Evolutionary conservation across 2,329 filamentous ascomycete genomes (phyloP).

Genomic region (Cercospora zeae-maydis): DNA sequence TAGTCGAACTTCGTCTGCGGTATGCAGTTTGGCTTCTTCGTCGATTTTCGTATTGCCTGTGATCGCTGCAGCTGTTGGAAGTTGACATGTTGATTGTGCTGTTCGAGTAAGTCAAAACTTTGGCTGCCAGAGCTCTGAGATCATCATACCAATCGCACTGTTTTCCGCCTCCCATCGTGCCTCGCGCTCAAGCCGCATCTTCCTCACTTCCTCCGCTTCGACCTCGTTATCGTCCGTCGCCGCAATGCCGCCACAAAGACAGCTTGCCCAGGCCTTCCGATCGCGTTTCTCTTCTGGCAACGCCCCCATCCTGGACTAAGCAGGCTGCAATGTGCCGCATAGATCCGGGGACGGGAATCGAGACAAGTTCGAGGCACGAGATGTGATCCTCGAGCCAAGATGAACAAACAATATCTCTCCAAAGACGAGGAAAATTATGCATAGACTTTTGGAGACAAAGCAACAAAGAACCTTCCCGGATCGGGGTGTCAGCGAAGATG

Average conservation of each 20-base stretch:
- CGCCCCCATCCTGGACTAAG: neutral
- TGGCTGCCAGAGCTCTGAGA: too few species aligned
- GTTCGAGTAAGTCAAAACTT: neutral
- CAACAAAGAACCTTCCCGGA: neutral
- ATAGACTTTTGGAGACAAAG: neutral
- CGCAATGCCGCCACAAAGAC: neutral
- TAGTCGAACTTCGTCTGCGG: neutral
- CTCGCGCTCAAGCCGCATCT: neutral
- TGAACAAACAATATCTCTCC: neutral
- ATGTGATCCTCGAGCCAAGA: neutral
- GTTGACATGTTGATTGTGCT: neutral
- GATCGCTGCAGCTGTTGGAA: neutral
- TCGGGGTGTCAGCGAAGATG: neutral
- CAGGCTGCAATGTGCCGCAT: too few species aligned
- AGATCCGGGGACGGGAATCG: neutral
- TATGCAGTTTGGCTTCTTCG: neutral
- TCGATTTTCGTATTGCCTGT: accelerated
- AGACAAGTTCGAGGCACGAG: neutral
- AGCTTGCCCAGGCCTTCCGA: neutral
- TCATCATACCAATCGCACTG: neutral
- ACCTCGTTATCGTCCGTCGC: conserved; percentile 2
- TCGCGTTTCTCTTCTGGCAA: conserved; percentile 1
- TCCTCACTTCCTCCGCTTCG: neutral
- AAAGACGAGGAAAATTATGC: neutral
- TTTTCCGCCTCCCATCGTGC: neutral